Conservation (phyloP, 2,329 filamentous ascomycete genomes). For the Hirsutella thompsonii region DNA sequence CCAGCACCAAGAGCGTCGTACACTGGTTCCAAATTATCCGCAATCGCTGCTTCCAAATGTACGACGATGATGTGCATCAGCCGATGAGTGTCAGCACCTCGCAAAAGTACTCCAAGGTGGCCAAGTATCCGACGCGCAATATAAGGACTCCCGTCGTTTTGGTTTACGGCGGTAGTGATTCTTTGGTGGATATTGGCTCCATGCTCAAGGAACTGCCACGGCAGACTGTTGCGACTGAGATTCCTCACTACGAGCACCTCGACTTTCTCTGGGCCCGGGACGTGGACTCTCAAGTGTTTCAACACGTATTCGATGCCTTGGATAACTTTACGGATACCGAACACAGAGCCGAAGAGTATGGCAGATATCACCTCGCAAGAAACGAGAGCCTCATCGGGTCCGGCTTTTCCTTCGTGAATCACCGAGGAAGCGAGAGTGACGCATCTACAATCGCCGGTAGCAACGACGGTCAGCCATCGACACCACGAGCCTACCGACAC, state of each 20-base stretch:
- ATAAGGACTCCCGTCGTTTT: slow-evolving; percentile 93
- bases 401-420: slow-evolving; percentile 11
- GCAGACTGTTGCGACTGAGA: slow-evolving; percentile 74
- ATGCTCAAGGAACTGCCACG: slow-evolving; percentile 83
- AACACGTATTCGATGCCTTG: slow-evolving; percentile 80
- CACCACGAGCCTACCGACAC: slow-evolving; percentile 11
- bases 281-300: slow-evolving; percentile 73
- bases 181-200: slow-evolving; percentile 80
- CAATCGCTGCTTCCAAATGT: slow-evolving; percentile 95
- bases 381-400: slow-evolving; percentile 34
- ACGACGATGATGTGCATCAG: slow-evolving; percentile 82
- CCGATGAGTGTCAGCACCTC: slow-evolving; percentile 57
- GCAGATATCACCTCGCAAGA: slow-evolving; percentile 39
- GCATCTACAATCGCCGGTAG: slow-evolving; percentile 15
- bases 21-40: slow-evolving; percentile 99
- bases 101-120: slow-evolving; percentile 87
- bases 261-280: slow-evolving; percentile 93
- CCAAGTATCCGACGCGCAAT: slow-evolving; percentile 90
- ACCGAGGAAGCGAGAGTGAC: slow-evolving; percentile 23
- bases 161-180: slow-evolving; percentile 88
- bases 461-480: slow-evolving; percentile 1
- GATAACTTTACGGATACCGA: slow-evolving; percentile 52
- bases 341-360: slow-evolving; percentile 48
- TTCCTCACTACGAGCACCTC: slow-evolving; percentile 89
- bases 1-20: slow-evolving; percentile 90